These are phyloP conservation scores for Sordaria brevicollis DNA, from an alignment of 495 filamentous ascomycete genomes.

Conservation along the genomic window DNA sequence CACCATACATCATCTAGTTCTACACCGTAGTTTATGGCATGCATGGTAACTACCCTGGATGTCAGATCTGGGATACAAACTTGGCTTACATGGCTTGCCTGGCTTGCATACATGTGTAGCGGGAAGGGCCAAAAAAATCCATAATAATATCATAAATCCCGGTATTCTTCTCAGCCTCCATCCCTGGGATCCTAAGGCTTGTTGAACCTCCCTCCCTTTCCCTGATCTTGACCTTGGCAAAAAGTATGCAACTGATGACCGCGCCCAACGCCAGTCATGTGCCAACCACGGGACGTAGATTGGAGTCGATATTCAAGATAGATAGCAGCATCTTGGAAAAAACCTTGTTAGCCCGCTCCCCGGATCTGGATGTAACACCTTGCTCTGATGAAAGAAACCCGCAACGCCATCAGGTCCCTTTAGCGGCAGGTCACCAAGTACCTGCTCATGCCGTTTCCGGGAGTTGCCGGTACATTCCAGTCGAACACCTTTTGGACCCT, in stretches of 20 bases:
- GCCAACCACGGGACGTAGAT: background rate
- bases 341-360: background rate
- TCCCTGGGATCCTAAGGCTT: background rate
- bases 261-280: background rate
- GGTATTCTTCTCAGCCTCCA: background rate
- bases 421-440: background rate
- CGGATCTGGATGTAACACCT: background rate
- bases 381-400: background rate
- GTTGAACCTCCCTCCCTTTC: background rate
- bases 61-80: background rate
- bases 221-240: background rate
- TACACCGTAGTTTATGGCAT: background rate
- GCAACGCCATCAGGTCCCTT: background rate
- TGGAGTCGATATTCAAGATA: background rate
- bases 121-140: background rate
- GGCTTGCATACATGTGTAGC: background rate
- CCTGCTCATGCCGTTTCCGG: conserved; percentile 1
- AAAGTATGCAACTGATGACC: background rate
- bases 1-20: no score
- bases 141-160: background rate
- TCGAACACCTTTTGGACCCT: background rate
- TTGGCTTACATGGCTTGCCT: background rate
- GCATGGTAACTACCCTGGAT: background rate
- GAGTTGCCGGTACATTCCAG: conserved; percentile 2
- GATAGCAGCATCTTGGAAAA: background rate